Base-by-base conservation (phyloP, 2,329 filamentous ascomycete genomes). In the Phaeosphaeria sp. region DNA sequence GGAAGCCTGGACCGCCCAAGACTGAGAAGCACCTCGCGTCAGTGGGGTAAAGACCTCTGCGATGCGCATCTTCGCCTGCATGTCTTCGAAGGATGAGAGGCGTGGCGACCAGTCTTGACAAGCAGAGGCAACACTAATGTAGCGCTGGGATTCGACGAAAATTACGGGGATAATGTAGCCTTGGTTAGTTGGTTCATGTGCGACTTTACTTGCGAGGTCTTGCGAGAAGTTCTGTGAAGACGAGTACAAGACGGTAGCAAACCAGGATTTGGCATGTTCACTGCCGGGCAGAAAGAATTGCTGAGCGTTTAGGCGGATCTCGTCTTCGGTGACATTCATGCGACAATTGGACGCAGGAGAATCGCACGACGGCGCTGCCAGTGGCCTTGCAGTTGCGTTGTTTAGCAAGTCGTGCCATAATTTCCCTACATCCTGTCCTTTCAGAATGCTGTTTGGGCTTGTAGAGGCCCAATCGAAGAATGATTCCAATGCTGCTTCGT, bases 31-130 rank as follows among this genome's bases (percentile, higher is more conserved):
- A 30, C 76, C 78, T 3, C 62, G 63, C 15, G 69, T 77, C 27
- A 80, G 67, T 0, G 79, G 79, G 2, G 66, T 62, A 55, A 78
- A 72, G n/a, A 62, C 56, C 7, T 56, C 59, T 15, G 69, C 73
- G 11, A 78, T 62, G 0, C 59, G 60, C 39, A 67, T 62, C 51
- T 77, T 74, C 17, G 67, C 64, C 3, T 64, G 52, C 0, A 78
- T 46, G n/a, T 63, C 64, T 1, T 52, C 60, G 47, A 67, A 59
- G 9, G 57, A 56, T 21, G 54, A 50, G 6, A 48, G 18, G 27
- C 66, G 62, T 42, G 71, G 60, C 10, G 76, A 57, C 74, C 77
- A 79, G 66, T 81, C 78, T 33, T 76, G 74, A 63, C 78, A 80
- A 15, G n/a, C 42, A 17, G 30, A 36, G 3, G 30, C 30, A 36